Evolutionary conservation across 116 monocot species (phyloP).

Genomic region (Zostera marina): DNA sequence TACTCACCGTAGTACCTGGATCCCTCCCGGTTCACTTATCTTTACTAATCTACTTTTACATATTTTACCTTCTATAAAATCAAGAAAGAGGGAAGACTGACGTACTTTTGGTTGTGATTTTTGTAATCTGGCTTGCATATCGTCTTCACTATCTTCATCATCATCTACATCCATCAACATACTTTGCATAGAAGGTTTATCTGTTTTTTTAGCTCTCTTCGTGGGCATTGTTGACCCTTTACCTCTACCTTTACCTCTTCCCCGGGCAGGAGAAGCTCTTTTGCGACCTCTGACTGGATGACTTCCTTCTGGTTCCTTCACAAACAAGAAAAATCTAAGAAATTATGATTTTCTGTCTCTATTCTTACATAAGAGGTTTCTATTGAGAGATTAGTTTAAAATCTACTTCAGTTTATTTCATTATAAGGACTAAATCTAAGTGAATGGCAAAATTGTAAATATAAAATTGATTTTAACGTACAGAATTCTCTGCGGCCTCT

Average conservation of each 20-base stretch:
- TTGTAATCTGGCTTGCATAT: constrained; percentile 8
- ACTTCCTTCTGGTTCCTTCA: constrained; percentile 66
- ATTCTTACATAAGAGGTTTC: too few relatives aligned
- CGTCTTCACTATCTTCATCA: constrained; percentile 28
- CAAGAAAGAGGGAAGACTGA: too few relatives aligned
- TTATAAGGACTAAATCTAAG: neutral
- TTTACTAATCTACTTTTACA: too few relatives aligned
- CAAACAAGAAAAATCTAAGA: neutral
- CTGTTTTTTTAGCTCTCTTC: constrained; percentile 52
- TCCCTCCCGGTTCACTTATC: too few relatives aligned
- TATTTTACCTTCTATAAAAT: too few relatives aligned
- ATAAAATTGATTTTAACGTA: constrained; percentile 11
- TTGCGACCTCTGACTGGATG: constrained; percentile 36
- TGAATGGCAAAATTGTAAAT: neutral
- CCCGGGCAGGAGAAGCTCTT: constrained; percentile 30
- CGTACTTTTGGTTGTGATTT: too few relatives aligned
- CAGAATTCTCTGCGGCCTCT: constrained; percentile 62
- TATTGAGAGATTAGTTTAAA: too few relatives aligned
- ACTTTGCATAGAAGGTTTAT: constrained; percentile 36
- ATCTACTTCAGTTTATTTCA: neutral
- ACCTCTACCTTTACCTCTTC: constrained; percentile 48
- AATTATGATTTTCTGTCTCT: too few relatives aligned
- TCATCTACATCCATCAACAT: constrained; percentile 44
- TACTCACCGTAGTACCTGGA: too few relatives aligned
- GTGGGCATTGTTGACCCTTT: constrained; percentile 39